phyloP scores from a whole-genome alignment of 192 early-diverging fungal genomes.

The Pilobolus umbonatus region DNA sequence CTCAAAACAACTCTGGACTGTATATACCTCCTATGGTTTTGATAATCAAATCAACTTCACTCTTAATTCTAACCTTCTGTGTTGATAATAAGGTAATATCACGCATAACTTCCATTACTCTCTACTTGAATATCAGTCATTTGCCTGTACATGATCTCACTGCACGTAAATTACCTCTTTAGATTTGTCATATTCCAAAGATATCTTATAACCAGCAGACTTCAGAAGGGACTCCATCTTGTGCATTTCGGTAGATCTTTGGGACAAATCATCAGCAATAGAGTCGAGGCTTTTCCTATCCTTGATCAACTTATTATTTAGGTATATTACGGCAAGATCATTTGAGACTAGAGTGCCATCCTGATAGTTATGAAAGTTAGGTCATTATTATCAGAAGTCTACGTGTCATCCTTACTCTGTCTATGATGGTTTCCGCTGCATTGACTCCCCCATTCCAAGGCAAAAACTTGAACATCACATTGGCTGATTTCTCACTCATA shows the following conservation, averaged over 20 bases:
- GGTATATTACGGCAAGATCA: constrained; percentile 53
- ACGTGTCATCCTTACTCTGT: constrained; percentile 12
- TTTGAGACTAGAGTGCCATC: constrained; percentile 48
- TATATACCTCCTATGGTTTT: constrained; percentile 60
- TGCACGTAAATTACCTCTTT: constrained; percentile 37
- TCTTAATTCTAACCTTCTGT: constrained; percentile 40
- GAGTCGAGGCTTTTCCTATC: constrained; percentile 44
- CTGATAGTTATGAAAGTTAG: constrained; percentile 13
- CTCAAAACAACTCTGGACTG: neutral
- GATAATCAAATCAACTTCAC: constrained; percentile 62
- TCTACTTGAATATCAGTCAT: constrained; percentile 30
- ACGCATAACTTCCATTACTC: constrained; percentile 46
- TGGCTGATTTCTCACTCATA: constrained; percentile 8
- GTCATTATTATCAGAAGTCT: neutral
- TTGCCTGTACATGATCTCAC: neutral
- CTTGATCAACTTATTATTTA: constrained; percentile 65
- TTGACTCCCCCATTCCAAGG: constrained; percentile 34
- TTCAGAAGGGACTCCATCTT: constrained; percentile 47
- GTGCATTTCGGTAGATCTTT: constrained; percentile 46
- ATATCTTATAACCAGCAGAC: constrained; percentile 34
- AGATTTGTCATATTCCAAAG: constrained; percentile 51
- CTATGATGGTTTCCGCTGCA: constrained; percentile 17
- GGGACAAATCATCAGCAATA: constrained; percentile 45
- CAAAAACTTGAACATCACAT: constrained; percentile 24
- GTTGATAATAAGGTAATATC: constrained; percentile 49